A percentile compares a stretch with the other conserved stretches of the same genome.
phyloP scores from a whole-genome alignment of 2,329 filamentous ascomycete genomes.

The Cladosporium sp. region DNA sequence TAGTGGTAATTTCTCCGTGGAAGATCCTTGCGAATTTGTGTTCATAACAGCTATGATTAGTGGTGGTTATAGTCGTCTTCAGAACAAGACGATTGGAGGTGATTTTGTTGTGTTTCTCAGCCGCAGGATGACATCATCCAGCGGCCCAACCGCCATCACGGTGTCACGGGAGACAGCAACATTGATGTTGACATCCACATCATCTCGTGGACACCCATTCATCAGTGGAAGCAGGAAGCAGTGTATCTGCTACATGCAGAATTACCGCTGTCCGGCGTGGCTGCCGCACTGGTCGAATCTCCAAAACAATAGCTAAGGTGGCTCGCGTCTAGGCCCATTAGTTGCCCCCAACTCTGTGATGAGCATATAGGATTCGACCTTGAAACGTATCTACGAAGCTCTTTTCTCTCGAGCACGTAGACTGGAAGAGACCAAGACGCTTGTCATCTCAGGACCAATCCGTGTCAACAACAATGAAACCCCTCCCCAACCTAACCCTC shows the following conservation, averaged over 20 bases:
- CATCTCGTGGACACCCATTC: no score
- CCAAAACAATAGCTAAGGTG: neutral
- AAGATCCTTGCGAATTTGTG: neutral
- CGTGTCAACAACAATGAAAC: neutral
- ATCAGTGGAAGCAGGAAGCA: no score
- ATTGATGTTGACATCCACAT: neutral
- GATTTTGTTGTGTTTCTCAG: neutral
- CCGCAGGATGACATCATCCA: neutral
- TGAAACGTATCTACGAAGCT: neutral
- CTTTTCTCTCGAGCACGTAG: no score
- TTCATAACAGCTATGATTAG: neutral
- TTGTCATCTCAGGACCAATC: no score
- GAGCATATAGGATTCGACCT: neutral
- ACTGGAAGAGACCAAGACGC: no score
- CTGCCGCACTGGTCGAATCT: neutral
- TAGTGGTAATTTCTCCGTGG: neutral
- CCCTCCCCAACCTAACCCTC: conserved; percentile 20
- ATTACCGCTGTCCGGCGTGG: neutral
- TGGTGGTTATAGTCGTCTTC: neutral
- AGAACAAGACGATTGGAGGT: neutral
- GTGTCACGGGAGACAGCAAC: no score
- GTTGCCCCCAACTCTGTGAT: neutral
- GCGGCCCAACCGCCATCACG: neutral
- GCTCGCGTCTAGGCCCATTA: neutral
- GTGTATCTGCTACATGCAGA: neutral